phyloP scores from a whole-genome alignment of 2,329 filamentous ascomycete genomes.

The Beauveria caledonica region DNA sequence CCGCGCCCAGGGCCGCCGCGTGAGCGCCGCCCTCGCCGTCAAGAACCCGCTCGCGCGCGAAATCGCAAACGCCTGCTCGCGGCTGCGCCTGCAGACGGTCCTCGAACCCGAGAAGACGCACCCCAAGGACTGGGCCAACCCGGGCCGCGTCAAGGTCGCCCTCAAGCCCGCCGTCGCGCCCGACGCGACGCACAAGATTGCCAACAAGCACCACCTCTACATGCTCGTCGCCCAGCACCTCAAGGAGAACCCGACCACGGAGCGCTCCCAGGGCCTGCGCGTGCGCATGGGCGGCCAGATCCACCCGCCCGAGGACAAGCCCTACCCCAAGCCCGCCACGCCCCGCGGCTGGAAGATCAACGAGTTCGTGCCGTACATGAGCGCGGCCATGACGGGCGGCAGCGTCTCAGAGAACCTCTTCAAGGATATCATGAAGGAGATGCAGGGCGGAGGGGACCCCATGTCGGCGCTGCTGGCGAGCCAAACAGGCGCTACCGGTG shows the following conservation, averaged over 20 bases:
- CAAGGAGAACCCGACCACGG: constrained; percentile 66
- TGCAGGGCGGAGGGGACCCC: constrained; percentile 49
- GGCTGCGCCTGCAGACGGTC: constrained; percentile 62
- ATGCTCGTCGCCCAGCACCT: constrained; percentile 71
- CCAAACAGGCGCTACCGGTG: constrained; percentile 21
- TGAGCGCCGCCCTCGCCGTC: constrained; percentile 64
- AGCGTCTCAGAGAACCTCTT: constrained; percentile 92
- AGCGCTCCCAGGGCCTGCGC: constrained; percentile 57
- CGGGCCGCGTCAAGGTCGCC: constrained; percentile 75
- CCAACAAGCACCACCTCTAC: constrained; percentile 82
- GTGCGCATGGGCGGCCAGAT: constrained; percentile 68
- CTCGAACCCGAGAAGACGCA: constrained; percentile 90
- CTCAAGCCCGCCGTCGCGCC: constrained; percentile 44
- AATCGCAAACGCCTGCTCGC: constrained; percentile 76
- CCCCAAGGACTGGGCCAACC: constrained; percentile 96
- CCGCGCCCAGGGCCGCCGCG: constrained; percentile 73
- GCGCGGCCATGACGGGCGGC: constrained; percentile 81
- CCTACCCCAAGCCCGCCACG: constrained; percentile 63
- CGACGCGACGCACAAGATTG: constrained; percentile 37
- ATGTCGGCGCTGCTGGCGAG: constrained; percentile 36
- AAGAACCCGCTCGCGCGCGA: constrained; percentile 79
- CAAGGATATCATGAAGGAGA: constrained; percentile 95
- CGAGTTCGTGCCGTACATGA: constrained; percentile 76
- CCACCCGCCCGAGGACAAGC: constrained; percentile 50
- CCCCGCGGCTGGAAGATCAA: constrained; percentile 90